phyloP scores from a whole-genome alignment of 306 rosid genomes.

The Medicago lupulina region DNA sequence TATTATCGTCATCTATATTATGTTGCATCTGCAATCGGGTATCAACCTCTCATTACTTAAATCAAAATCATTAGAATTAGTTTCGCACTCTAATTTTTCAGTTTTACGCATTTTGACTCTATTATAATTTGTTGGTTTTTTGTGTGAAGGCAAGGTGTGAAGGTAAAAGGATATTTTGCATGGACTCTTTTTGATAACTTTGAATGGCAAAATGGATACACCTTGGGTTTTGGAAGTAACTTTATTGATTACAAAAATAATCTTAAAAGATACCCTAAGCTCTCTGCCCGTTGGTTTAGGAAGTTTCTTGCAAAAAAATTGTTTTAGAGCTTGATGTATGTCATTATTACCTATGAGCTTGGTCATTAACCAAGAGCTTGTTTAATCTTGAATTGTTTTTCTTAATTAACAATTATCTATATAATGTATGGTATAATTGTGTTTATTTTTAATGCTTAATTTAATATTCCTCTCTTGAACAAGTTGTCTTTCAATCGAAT shows the following conservation, averaged over 20 bases:
- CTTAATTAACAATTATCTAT: no score
- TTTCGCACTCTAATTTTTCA: background rate
- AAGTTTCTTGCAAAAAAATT: constrained; percentile 38
- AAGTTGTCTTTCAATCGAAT: no score
- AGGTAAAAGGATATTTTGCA: constrained; percentile 61
- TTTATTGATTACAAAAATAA: constrained; percentile 56
- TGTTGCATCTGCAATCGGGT: background rate
- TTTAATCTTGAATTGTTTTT: no score
- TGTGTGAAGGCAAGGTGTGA: constrained; percentile 52
- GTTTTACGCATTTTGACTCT: no score
- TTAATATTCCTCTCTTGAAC: no score
- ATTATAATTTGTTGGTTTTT: background rate
- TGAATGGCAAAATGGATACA: constrained; percentile 61
- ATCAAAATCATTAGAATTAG: background rate
- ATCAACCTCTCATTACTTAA: background rate
- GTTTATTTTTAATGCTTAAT: no score
- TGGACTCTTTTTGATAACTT: constrained; percentile 71
- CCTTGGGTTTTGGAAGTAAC: constrained; percentile 55
- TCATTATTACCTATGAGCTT: no score
- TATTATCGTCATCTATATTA: constrained; percentile 3
- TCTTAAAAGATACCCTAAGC: constrained; percentile 53
- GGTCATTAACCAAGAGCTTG: no score
- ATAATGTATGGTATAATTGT: no score
- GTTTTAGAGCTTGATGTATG: no score
- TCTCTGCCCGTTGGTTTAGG: constrained; percentile 65